These are phyloP conservation scores for Fragaria iinumae DNA, from an alignment of 306 rosid species.

Conservation along the genomic window DNA sequence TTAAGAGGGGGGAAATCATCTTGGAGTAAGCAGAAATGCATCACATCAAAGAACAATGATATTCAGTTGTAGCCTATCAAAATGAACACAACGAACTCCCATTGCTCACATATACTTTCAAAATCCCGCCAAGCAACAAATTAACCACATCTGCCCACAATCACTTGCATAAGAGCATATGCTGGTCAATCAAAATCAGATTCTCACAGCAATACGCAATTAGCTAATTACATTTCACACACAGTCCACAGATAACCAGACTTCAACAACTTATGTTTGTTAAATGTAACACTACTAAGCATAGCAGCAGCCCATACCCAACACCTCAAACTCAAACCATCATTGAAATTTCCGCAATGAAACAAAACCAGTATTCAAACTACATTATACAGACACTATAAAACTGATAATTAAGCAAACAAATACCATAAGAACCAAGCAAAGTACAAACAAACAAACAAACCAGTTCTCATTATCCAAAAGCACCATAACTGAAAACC, in stretches of 20 bases:
- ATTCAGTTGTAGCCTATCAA: slow-evolving; percentile 13
- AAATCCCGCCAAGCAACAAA: background rate
- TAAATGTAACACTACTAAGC: background rate
- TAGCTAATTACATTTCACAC: background rate
- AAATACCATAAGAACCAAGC: slow-evolving; percentile 8
- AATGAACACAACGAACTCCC: background rate
- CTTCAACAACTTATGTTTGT: background rate
- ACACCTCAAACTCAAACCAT: background rate
- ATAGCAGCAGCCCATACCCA: background rate
- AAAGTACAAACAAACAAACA: background rate
- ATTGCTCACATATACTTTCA: background rate
- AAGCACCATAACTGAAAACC: slow-evolving; percentile 23
- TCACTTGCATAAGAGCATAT: background rate
- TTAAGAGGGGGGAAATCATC: background rate
- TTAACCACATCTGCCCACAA: background rate
- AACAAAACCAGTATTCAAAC: slow-evolving; percentile 1
- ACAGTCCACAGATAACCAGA: background rate
- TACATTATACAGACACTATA: background rate
- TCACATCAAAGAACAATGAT: background rate
- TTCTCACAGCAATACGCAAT: background rate
- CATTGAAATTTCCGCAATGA: background rate
- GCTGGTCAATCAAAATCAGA: background rate
- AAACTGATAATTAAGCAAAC: background rate
- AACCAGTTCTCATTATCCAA: background rate
- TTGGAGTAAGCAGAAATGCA: background rate